Evolutionary conservation across 2,329 filamentous ascomycete species (phyloP).

Genomic region (Alternaria solani): DNA sequence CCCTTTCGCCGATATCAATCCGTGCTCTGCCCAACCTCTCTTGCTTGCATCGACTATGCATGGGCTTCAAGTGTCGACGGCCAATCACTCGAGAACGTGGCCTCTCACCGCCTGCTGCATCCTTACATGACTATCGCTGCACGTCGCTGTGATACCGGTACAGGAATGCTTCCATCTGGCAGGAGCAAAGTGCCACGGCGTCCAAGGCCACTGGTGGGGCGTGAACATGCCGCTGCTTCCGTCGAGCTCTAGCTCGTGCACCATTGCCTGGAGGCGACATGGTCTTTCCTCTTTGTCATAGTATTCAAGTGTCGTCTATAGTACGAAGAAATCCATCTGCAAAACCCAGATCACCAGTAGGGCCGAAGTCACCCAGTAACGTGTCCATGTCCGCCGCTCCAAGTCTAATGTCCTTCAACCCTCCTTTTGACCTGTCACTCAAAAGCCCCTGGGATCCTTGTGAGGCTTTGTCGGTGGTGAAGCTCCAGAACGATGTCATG

Average conservation of each 20-base stretch:
- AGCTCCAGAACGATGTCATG: slow-evolving; percentile 22
- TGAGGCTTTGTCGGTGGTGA: slow-evolving; percentile 32
- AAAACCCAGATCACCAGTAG: slow-evolving; percentile 33
- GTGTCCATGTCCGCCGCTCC: slow-evolving; percentile 33
- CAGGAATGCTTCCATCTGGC: slow-evolving; percentile 12
- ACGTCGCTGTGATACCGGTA: slow-evolving; percentile 16
- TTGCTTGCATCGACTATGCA: slow-evolving; percentile 25
- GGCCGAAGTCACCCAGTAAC: slow-evolving; percentile 34
- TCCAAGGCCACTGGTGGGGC: neutral
- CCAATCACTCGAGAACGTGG: slow-evolving; percentile 52
- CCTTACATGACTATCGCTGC: slow-evolving; percentile 23
- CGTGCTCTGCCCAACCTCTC: slow-evolving; percentile 21
- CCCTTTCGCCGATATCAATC: slow-evolving; percentile 15
- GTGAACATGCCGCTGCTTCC: slow-evolving; percentile 9
- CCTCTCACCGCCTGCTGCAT: slow-evolving; percentile 39
- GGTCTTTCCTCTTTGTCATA: neutral
- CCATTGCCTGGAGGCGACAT: neutral
- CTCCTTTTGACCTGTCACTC: slow-evolving; percentile 13
- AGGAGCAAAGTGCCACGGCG: slow-evolving; percentile 9
- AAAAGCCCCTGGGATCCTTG: slow-evolving; percentile 23
- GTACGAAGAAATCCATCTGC: slow-evolving; percentile 39
- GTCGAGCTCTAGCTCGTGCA: neutral
- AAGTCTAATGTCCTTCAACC: slow-evolving; percentile 24
- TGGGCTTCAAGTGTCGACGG: slow-evolving; percentile 27
- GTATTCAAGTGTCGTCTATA: slow-evolving; percentile 26